phyloP scores from a whole-genome alignment of 202 grass and related monocot genomes.

The Sporobolus alterniflorus region DNA sequence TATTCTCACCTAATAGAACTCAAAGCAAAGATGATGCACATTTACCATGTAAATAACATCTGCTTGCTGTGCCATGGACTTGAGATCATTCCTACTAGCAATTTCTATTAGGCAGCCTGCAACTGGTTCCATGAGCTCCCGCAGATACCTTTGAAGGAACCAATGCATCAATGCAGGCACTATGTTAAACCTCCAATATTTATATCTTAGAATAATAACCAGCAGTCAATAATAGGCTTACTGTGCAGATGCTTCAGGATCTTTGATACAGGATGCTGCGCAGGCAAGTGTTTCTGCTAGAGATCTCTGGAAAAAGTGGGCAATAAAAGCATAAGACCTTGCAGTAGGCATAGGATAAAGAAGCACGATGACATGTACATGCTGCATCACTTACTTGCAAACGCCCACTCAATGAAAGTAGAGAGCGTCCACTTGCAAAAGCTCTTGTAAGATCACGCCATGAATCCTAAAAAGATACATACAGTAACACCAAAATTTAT shows the following conservation, averaged over 20 bases:
- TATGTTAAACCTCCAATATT: constrained; percentile 17
- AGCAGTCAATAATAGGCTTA: constrained; percentile 60
- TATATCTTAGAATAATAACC: constrained; percentile 41
- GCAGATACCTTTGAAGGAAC: constrained; percentile 77
- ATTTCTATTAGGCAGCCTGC: constrained; percentile 82
- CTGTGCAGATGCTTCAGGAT: constrained; percentile 86
- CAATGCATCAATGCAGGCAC: constrained; percentile 26
- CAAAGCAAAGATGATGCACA: constrained; percentile 42
- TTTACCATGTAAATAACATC: constrained; percentile 92
- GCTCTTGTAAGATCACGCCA: constrained; percentile 95
- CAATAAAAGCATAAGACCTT: constrained; percentile 41
- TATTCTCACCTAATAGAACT: constrained; percentile 34
- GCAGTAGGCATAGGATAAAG: constrained; percentile 12
- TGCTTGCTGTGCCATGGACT: constrained; percentile 87
- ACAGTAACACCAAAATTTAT: constrained; percentile 29
- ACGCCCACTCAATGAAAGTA: constrained; percentile 89
- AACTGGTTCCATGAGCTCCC: constrained; percentile 95
- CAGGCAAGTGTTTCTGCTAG: constrained; percentile 95
- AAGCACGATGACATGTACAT: constrained; percentile 29
- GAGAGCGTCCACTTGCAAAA: constrained; percentile 85
- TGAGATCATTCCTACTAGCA: constrained; percentile 81
- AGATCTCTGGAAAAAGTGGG: constrained; percentile 66
- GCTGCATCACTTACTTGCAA: constrained; percentile 64
- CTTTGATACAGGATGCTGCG: constrained; percentile 91
- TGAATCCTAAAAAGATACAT: constrained; percentile 63